Evolutionary conservation across 768 basidiomycete genomes (phyloP).

Genomic region (Leccinum truebloodii): DNA sequence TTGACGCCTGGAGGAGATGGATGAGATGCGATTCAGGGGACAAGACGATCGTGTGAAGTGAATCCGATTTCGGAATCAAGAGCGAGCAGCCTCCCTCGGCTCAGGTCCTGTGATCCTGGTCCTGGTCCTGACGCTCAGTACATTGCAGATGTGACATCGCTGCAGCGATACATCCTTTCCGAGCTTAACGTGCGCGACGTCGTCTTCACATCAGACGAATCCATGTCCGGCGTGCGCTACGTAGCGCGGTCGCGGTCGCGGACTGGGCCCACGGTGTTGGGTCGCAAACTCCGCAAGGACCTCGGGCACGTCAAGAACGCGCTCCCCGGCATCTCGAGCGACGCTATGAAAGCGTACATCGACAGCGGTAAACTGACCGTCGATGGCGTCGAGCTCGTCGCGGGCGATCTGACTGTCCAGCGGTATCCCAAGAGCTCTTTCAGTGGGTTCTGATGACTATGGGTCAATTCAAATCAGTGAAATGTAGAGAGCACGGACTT

Average conservation of each 20-base stretch:
- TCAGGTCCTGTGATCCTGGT: too few relatives aligned
- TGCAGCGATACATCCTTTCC: conserved; percentile 87
- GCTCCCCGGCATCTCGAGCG: conserved; percentile 78
- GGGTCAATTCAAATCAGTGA: conserved; percentile 2
- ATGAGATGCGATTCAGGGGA: too few relatives aligned
- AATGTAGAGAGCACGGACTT: conserved; percentile 50
- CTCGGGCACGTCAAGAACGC: conserved; percentile 86
- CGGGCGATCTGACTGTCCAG: conserved; percentile 73
- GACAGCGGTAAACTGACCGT: conserved; percentile 76
- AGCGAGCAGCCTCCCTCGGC: too few relatives aligned
- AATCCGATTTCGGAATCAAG: too few relatives aligned
- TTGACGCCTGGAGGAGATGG: too few relatives aligned
- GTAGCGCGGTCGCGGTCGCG: conserved; percentile 63
- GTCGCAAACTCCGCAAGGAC: conserved; percentile 92
- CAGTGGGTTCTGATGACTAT: conserved; percentile 48
- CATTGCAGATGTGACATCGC: conserved; percentile 78
- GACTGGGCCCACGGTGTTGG: conserved; percentile 87
- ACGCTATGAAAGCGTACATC: conserved; percentile 77
- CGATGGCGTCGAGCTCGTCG: conserved; percentile 85
- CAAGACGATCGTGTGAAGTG: too few relatives aligned
- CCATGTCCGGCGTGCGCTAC: conserved; percentile 84
- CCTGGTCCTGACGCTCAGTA: conserved; percentile 64
- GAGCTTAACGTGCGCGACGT: conserved; percentile 95
- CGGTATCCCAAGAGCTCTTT: too few relatives aligned
- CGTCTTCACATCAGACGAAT: conserved; percentile 87